These are phyloP conservation scores for Pichia ethanolica DNA, from an alignment of 805 yeast genomes.

Conservation along the genomic window DNA sequence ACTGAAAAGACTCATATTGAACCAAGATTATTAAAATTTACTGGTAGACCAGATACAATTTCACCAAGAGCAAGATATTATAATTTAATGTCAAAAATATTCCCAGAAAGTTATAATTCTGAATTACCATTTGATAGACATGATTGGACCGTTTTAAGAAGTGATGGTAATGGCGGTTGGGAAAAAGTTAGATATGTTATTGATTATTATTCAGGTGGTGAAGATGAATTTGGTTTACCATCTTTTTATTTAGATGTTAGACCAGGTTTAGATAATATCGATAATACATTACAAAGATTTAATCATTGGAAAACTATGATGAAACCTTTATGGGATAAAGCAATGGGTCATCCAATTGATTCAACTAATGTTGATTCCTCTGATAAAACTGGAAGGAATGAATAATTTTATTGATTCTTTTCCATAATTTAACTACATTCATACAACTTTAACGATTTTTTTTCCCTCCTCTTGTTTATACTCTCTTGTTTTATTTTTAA, in stretches of 20 bases:
- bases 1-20: conserved; percentile 43
- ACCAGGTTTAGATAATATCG: conserved; percentile 76
- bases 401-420: not conserved
- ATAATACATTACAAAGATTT: conserved; percentile 62
- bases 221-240: conserved; percentile 83
- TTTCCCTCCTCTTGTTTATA: not conserved
- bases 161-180: conserved; percentile 47
- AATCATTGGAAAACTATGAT: conserved; percentile 45
- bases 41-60: conserved; percentile 84
- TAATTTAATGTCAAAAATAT: conserved; percentile 54
- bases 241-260: conserved; percentile 89
- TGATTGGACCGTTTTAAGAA: conserved; percentile 93
- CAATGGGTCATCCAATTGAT: conserved; percentile 45
- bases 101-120: conserved; percentile 64
- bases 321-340: conserved; percentile 58
- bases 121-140: conserved; percentile 96
- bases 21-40: conserved; percentile 79
- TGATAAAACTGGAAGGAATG: not conserved
- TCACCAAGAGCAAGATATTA: conserved; percentile 79
- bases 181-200: conserved; percentile 80
- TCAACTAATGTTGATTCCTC: not conserved
- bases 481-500: not conserved
- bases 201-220: conserved; percentile 91
- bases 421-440: not conserved
- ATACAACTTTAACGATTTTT: not conserved